Conservation (phyloP, 257 asterid species). For the Pogostemon cablin region DNA sequence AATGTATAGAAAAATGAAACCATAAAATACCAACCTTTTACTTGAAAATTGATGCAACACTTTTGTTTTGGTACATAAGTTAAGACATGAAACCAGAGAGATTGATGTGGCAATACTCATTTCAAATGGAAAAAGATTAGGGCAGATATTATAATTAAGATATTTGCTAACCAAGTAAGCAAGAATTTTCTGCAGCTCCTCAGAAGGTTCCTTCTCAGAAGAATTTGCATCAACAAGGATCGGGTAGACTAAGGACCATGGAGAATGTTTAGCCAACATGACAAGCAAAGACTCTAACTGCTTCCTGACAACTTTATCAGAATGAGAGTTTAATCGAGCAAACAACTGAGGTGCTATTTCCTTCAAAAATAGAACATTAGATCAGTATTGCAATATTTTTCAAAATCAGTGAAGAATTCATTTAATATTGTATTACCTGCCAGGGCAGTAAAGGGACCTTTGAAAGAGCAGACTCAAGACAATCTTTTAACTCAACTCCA, state of each 20-base stretch:
- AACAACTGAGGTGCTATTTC: slow-evolving; percentile 93
- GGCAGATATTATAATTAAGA: slow-evolving; percentile 28
- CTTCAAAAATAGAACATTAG: slow-evolving; percentile 51
- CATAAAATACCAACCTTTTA: background rate
- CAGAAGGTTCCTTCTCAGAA: slow-evolving; percentile 77
- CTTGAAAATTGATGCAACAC: slow-evolving; percentile 8
- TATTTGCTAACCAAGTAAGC: slow-evolving; percentile 77
- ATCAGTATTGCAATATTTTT: slow-evolving; percentile 40
- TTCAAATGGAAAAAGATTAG: slow-evolving; percentile 24
- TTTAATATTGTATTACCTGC: slow-evolving; percentile 69
- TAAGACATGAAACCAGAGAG: slow-evolving; percentile 8
- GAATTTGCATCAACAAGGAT: slow-evolving; percentile 95
- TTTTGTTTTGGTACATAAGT: background rate
- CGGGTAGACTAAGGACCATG: slow-evolving; percentile 94
- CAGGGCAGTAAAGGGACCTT: slow-evolving; percentile 91
- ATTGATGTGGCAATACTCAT: slow-evolving; percentile 12
- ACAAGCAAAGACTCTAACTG: slow-evolving; percentile 82
- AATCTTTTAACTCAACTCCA: slow-evolving; percentile 84
- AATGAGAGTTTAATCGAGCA: slow-evolving; percentile 95
- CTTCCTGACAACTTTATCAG: slow-evolving; percentile 81
- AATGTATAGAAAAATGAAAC: slow-evolving; percentile 8
- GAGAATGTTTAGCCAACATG: slow-evolving; percentile 88
- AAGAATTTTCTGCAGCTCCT: slow-evolving; percentile 83
- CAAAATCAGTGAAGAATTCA: slow-evolving; percentile 31
- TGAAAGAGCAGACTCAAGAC: slow-evolving; percentile 79